A percentile compares a stretch with the other conserved stretches of the same genome.
Conservation (phyloP, 345 rosid species). For the Hevea brasiliensis region DNA sequence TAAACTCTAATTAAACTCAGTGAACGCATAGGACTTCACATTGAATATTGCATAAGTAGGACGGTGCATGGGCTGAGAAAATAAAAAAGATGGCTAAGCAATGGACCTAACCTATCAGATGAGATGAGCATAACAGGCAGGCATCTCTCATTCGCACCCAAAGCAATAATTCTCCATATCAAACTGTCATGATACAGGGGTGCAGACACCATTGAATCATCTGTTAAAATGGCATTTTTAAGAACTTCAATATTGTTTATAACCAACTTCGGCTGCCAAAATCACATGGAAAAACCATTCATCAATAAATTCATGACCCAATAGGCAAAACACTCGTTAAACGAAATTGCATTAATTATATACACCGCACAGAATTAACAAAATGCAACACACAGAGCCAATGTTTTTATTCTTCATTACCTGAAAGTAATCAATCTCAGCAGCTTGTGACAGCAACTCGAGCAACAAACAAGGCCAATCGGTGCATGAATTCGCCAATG, state of each 20-base stretch:
- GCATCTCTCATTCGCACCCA: slow-evolving; percentile 80
- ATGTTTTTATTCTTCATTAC: slow-evolving; percentile 31
- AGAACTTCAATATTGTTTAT: slow-evolving; percentile 68
- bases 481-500: slow-evolving; percentile 76
- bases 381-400: neutral
- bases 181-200: slow-evolving; percentile 89
- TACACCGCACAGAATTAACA: neutral
- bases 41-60: neutral
- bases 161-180: slow-evolving; percentile 81
- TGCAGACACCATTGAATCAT: slow-evolving; percentile 58
- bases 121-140: slow-evolving; percentile 80
- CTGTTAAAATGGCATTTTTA: slow-evolving; percentile 58
- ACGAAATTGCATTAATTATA: neutral
- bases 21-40: neutral
- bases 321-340: neutral
- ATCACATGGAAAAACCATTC: neutral
- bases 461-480: slow-evolving; percentile 92
- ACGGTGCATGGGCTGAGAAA: slow-evolving; percentile 3
- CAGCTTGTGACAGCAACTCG: slow-evolving; percentile 90
- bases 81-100: slow-evolving; percentile 3
- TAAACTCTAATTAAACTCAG: neutral
- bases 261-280: slow-evolving; percentile 89
- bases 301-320: neutral
- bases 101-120: slow-evolving; percentile 71
- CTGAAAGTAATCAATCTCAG: slow-evolving; percentile 87